Evolutionary conservation across 768 basidiomycete species (phyloP).

Genomic region (Artomyces pyxidatus): DNA sequence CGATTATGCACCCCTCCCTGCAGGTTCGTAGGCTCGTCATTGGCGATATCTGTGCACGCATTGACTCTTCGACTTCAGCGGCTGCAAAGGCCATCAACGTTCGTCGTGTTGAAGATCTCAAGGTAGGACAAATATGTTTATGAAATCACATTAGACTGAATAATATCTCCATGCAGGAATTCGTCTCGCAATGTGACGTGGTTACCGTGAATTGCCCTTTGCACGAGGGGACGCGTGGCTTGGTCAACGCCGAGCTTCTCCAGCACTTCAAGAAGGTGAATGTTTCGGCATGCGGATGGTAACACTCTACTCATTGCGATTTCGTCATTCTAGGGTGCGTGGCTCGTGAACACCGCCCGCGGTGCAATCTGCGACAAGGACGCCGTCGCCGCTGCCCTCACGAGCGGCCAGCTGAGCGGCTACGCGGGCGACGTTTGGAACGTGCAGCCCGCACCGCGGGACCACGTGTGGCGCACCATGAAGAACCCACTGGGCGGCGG

Average conservation of each 20-base stretch:
- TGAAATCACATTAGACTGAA: constrained; percentile 19
- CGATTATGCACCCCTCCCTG: constrained; percentile 70
- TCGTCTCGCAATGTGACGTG: constrained; percentile 53
- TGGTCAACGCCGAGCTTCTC: constrained; percentile 76
- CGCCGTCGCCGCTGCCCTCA: constrained; percentile 67
- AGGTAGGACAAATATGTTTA: constrained; percentile 43
- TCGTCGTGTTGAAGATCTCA: constrained; percentile 71
- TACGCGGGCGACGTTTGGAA: constrained; percentile 70
- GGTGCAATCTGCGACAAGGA: constrained; percentile 87
- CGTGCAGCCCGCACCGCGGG: constrained; percentile 77
- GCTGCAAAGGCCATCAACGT: constrained; percentile 61
- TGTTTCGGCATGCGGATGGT: no score
- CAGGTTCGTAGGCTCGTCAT: constrained; percentile 28
- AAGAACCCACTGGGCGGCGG: constrained; percentile 78
- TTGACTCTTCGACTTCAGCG: constrained; percentile 28
- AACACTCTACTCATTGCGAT: no score
- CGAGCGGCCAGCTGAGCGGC: constrained; percentile 64
- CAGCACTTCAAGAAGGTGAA: constrained; percentile 76
- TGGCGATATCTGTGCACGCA: not conserved
- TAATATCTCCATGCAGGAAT: not conserved
- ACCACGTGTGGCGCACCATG: constrained; percentile 81
- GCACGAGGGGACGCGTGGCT: constrained; percentile 75
- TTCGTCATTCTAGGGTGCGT: constrained; percentile 41
- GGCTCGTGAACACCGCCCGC: constrained; percentile 90
- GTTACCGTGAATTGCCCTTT: constrained; percentile 86